Conservation (phyloP, 2,329 filamentous ascomycete species). For the Fusarium piperis region DNA sequence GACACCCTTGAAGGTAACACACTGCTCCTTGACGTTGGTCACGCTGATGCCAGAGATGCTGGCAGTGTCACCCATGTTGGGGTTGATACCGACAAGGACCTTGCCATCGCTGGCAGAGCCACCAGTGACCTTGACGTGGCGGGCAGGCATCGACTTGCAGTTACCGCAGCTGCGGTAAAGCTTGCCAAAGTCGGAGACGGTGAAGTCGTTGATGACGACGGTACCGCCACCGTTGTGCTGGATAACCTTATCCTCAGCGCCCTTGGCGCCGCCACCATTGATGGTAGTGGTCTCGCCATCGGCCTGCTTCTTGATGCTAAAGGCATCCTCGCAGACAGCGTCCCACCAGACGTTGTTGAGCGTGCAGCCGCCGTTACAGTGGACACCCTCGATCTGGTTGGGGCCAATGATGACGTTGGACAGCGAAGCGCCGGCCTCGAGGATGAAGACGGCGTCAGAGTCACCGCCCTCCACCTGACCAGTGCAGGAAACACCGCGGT, state of each 20-base stretch:
- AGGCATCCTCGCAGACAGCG: conserved; percentile 58
- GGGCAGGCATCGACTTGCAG: conserved; percentile 46
- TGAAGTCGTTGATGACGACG: conserved; percentile 38
- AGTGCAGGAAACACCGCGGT: conserved; percentile 41
- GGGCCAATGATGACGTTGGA: conserved; percentile 58
- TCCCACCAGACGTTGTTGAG: conserved; percentile 59
- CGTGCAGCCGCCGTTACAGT: conserved; percentile 56
- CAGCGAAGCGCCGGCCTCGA: conserved; percentile 54
- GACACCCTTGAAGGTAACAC: conserved; percentile 36
- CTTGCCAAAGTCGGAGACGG: conserved; percentile 37
- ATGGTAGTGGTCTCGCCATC: conserved; percentile 48
- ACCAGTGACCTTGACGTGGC: conserved; percentile 56
- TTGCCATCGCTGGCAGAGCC: conserved; percentile 50
- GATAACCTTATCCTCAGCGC: conserved; percentile 47
- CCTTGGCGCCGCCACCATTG: conserved; percentile 57
- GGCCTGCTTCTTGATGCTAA: conserved; percentile 43
- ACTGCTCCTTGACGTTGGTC: conserved; percentile 33
- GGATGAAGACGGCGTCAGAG: conserved; percentile 55
- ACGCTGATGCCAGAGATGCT: conserved; percentile 36
- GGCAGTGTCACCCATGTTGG: conserved; percentile 51
- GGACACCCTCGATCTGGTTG: conserved; percentile 57
- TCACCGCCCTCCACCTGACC: conserved; percentile 41
- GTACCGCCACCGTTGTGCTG: conserved; percentile 39
- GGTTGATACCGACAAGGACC: conserved; percentile 54
- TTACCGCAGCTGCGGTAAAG: conserved; percentile 53